Evolutionary conservation across 495 filamentous ascomycete species (phyloP).

Genomic region (Symbiotaphrina buchneri): DNA sequence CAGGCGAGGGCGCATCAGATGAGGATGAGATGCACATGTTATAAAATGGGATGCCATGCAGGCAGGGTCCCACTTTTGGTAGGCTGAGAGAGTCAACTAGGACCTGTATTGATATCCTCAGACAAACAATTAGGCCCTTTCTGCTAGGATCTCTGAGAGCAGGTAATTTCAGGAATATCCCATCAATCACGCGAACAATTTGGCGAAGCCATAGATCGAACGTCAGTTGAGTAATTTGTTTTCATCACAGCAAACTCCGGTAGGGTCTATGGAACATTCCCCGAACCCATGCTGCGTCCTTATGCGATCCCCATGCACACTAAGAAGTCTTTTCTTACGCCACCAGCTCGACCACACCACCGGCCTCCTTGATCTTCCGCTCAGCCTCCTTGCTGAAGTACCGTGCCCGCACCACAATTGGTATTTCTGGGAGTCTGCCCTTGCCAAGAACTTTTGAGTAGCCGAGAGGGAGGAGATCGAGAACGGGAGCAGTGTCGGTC

Average conservation of each 20-base stretch:
- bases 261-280: background rate
- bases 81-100: constrained; percentile 1
- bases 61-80: background rate
- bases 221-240: background rate
- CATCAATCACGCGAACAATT: background rate
- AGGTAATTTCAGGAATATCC: background rate
- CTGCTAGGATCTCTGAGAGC: no score
- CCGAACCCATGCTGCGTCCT: no score
- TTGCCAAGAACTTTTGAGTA: constrained; percentile 91
- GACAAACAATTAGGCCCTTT: no score
- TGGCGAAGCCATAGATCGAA: background rate
- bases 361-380: constrained; percentile 86
- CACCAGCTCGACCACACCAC: constrained; percentile 78
- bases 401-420: constrained; percentile 69
- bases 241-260: background rate
- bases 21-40: constrained; percentile 4
- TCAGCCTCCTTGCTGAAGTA: constrained; percentile 78
- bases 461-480: constrained; percentile 78
- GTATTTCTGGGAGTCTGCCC: constrained; percentile 67
- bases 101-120: no score
- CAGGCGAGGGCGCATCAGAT: constrained; percentile 1
- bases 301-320: no score
- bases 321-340: no score
- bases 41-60: background rate
- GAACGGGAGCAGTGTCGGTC: constrained; percentile 65